A percentile compares a stretch with the other conserved stretches of the same genome.
Evolutionary conservation across 2,329 filamentous ascomycete genomes (phyloP).

Genomic region (Exophiala alcalophila): DNA sequence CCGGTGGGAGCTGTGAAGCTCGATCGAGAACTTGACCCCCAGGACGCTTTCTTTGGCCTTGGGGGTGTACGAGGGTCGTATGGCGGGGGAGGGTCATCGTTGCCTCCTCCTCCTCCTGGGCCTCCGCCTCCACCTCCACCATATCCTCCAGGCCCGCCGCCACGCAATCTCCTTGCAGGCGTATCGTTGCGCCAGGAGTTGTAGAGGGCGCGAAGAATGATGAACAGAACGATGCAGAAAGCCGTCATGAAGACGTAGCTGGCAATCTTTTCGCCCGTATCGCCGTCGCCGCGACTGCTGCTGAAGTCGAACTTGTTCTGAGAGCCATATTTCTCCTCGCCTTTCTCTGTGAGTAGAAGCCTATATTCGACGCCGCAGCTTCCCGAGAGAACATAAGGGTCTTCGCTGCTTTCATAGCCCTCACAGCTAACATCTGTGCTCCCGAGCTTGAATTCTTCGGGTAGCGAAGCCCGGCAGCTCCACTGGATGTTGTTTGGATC

Average conservation of each 20-base stretch:
- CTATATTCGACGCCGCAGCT: conserved; percentile 92
- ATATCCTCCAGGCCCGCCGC: conserved; percentile 34
- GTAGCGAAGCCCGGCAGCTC: conserved; percentile 71
- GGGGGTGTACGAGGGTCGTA: conserved; percentile 38
- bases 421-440: conserved; percentile 90
- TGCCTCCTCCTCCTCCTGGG: conserved; percentile 35
- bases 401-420: conserved; percentile 72
- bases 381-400: conserved; percentile 83
- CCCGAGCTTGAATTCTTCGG: conserved; percentile 69
- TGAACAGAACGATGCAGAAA: conserved; percentile 34
- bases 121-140: conserved; percentile 33
- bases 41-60: conserved; percentile 39
- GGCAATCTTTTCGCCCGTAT: conserved; percentile 23
- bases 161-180: conserved; percentile 15
- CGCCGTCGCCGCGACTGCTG: conserved; percentile 9
- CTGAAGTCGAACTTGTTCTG: conserved; percentile 35
- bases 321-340: conserved; percentile 66
- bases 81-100: conserved; percentile 41
- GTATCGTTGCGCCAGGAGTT: conserved; percentile 32
- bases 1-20: conserved; percentile 3
- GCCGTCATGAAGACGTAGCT: conserved; percentile 36
- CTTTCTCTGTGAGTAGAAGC: conserved; percentile 71
- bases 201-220: conserved; percentile 31
- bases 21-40: conserved; percentile 28
- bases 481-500: conserved; percentile 79